phyloP scores from a whole-genome alignment of 1,284 basidiomycete genomes.

The Pseudozyma thailandica region DNA sequence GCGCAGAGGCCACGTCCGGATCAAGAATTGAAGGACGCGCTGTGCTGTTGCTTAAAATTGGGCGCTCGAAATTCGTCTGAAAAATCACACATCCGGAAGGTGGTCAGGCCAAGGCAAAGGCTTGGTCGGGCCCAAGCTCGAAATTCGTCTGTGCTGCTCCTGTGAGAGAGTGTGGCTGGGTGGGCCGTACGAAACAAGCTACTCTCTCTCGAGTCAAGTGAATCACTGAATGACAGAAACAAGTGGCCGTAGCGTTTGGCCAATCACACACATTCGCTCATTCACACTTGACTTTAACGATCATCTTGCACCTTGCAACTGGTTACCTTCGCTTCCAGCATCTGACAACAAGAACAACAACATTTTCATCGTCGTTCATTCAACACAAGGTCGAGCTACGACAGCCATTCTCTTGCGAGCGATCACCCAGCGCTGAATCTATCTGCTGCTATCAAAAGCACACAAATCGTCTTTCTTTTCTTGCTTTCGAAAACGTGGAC shows the following conservation, averaged over 20 bases:
- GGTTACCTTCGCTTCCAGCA: neutral
- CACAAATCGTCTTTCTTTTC: no score
- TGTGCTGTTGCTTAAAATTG: neutral
- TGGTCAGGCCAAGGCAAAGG: neutral
- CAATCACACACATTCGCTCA: slow-evolving; percentile 2
- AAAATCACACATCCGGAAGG: slow-evolving; percentile 15
- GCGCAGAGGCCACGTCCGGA: no score
- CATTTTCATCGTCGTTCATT: neutral
- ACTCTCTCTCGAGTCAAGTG: no score
- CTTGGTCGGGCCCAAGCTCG: no score
- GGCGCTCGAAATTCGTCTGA: slow-evolving; percentile 2
- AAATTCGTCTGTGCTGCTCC: neutral
- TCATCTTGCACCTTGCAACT: neutral
- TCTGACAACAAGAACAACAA: no score
- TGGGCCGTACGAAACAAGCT: slow-evolving; percentile 39
- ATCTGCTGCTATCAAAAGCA: no score
- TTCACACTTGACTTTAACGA: neutral
- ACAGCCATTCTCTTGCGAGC: neutral
- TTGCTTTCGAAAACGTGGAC: no score
- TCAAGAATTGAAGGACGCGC: neutral
- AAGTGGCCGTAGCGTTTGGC: slow-evolving; percentile 1
- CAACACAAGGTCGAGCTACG: neutral
- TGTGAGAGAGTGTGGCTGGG: neutral
- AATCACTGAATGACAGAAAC: neutral
- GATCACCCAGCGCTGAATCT: neutral